Conservation (phyloP, 2,329 filamentous ascomycete species). For the Pseudocercospora fijiensis region DNA sequence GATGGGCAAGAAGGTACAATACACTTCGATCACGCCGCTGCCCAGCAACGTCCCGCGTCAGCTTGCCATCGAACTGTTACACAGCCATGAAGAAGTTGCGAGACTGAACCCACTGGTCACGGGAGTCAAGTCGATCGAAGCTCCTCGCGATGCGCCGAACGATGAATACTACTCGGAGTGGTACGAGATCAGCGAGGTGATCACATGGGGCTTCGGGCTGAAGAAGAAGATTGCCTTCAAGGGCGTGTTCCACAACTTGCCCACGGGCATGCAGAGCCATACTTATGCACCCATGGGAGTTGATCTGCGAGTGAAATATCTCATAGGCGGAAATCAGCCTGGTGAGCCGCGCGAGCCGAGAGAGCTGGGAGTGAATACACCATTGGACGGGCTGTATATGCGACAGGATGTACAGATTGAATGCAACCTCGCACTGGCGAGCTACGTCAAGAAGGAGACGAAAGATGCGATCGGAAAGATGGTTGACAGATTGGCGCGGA, state of each 20-base stretch:
- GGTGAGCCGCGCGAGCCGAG: constrained; percentile 62
- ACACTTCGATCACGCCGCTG: constrained; percentile 69
- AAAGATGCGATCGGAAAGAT: constrained; percentile 67
- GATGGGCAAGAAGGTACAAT: constrained; percentile 59
- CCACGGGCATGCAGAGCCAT: constrained; percentile 70
- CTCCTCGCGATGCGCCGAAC: constrained; percentile 62
- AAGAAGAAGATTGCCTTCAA: constrained; percentile 67
- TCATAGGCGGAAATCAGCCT: constrained; percentile 67
- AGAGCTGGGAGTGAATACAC: constrained; percentile 65
- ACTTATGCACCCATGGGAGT: constrained; percentile 67
- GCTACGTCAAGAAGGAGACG: constrained; percentile 66
- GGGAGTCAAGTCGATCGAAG: constrained; percentile 61
- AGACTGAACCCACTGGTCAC: constrained; percentile 68
- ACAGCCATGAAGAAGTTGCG: constrained; percentile 69
- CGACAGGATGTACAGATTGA: constrained; percentile 70
- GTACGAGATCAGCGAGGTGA: constrained; percentile 70
- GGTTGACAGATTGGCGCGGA: constrained; percentile 67
- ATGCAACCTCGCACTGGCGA: constrained; percentile 61
- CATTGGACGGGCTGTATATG: constrained; percentile 65
- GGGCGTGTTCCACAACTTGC: constrained; percentile 70
- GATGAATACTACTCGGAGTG: constrained; percentile 73
- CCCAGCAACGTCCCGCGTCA: constrained; percentile 69
- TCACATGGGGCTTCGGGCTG: constrained; percentile 66
- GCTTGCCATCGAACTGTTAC: constrained; percentile 69
- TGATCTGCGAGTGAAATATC: constrained; percentile 67